Evolutionary conservation across 2,329 filamentous ascomycete species (phyloP), one percentile per base, ranked within the genome.

Genomic region (Cephalotrichum gorgonifer): DNA sequence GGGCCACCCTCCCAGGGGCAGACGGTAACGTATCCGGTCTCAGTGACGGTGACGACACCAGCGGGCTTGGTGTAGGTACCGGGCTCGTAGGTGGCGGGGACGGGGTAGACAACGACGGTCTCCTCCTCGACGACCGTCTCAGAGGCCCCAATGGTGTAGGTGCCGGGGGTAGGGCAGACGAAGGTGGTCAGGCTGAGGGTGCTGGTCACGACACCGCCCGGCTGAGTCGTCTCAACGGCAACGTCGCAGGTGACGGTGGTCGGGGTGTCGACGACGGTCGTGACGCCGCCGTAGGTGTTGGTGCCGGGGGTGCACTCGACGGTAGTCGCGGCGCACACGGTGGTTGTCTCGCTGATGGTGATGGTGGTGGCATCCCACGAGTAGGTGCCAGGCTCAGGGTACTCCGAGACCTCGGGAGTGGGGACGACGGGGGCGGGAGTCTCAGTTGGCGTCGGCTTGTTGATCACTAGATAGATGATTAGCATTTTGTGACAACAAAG

Each of bases 331-430:
- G 67, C 83, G 64, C 78, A 81, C 53, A 86, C 82, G 35, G 81
- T 86, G 56, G 81, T 85, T 52, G 77, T 76, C 64, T 80, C 71
- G 54, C 74, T 81, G 56, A 89, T 68, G 53, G 79, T 83, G 55
- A 86, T 61, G 54, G 85, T 90, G 56, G 76, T 85, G 52, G 84
- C 83, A 56, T 82, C 81, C 73, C 87, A 80, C 56, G 85, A 88
- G 73, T 88, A 89, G 54, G 76, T 78, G 65, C 85, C 85, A 28
- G 85, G 78, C 43, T 79, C 82, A 48, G 79, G 69, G 74, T 74
- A 83, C 46, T 68, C 68, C 66, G 74, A 67, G 46, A 70, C 63
- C 55, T 73, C 63, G 20, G 74, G 73, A 22, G 76, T 79, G 42
- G 76, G 76, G 43, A 79, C 67, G 50, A 74, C 64, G 28, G 69